Conservation (phyloP, 202 grass and related monocot species). For the Zoysia matrella region DNA sequence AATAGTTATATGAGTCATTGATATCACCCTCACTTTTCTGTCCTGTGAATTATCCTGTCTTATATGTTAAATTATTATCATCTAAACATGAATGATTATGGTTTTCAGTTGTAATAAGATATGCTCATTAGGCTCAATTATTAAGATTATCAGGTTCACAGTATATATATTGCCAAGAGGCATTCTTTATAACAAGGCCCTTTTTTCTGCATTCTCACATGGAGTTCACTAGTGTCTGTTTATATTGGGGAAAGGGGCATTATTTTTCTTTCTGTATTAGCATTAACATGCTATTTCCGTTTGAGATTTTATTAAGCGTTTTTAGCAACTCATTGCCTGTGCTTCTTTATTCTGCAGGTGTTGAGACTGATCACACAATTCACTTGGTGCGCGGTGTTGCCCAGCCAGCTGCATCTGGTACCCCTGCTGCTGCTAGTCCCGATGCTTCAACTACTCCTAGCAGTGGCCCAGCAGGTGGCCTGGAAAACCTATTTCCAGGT, state of each 20-base stretch:
- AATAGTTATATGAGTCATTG: background rate
- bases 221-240: conserved; percentile 16
- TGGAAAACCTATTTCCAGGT: conserved; percentile 61
- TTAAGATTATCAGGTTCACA: background rate
- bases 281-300: conserved; percentile 13
- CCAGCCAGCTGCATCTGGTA: conserved; percentile 43
- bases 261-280: conserved; percentile 17
- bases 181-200: background rate
- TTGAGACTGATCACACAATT: conserved; percentile 92
- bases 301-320: conserved; percentile 13
- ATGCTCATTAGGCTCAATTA: background rate
- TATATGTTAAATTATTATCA: background rate
- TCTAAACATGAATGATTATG: background rate
- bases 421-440: conserved; percentile 54
- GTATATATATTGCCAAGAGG: background rate
- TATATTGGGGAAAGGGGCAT: background rate
- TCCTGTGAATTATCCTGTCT: background rate
- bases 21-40: background rate
- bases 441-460: conserved; percentile 60
- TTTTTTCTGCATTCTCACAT: background rate
- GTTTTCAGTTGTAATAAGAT: conserved; percentile 1
- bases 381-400: conserved; percentile 83
- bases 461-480: conserved; percentile 51
- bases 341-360: conserved; percentile 63
- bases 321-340: conserved; percentile 10